Percentiles rank a stretch among this genome's conserved stretches.
Conservation (phyloP, 2,329 filamentous ascomycete species). For the Colletotrichum paranaense region DNA sequence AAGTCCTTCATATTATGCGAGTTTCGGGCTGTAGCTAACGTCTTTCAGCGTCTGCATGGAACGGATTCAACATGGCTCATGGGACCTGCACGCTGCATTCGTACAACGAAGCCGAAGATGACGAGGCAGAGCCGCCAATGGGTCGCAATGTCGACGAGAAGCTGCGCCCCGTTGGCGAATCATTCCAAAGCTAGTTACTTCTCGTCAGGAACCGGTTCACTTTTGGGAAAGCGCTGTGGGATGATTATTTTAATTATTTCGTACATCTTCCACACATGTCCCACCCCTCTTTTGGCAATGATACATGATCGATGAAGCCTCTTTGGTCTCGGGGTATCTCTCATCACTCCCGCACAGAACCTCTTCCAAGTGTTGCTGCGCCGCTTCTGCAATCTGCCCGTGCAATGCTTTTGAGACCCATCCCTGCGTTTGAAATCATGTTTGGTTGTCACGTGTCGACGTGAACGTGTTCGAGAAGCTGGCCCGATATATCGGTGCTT, state of each 20-base stretch:
- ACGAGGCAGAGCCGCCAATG: conserved; percentile 71
- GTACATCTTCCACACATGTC: conserved; percentile 30
- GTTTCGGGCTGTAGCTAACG: neutral
- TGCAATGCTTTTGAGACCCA: conserved; percentile 25
- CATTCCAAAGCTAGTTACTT: conserved; percentile 2
- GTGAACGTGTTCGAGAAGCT: conserved; percentile 14
- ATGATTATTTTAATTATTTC: conserved; percentile 34
- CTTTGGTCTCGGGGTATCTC: conserved; percentile 33
- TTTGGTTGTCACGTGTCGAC: conserved; percentile 17
- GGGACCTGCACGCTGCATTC: conserved; percentile 84
- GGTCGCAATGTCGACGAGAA: conserved; percentile 71
- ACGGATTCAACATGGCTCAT: conserved; percentile 77
- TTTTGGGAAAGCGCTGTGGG: neutral
- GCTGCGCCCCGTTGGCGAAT: conserved; percentile 52
- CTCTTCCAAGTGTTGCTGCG: conserved; percentile 2
- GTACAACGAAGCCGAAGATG: conserved; percentile 77
- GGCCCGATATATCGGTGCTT: conserved; percentile 13
- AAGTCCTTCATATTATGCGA: conserved; percentile 43
- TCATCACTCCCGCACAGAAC: conserved; percentile 6
- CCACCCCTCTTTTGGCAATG: conserved; percentile 35
- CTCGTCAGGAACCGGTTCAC: neutral
- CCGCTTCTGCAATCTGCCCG: conserved; percentile 16
- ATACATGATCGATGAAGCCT: conserved; percentile 34
- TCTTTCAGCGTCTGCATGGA: conserved; percentile 79
- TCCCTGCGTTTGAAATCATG: conserved; percentile 26